phyloP scores from a whole-genome alignment of 108 stramenopile genomes.

The Skeletonema marinoi region DNA sequence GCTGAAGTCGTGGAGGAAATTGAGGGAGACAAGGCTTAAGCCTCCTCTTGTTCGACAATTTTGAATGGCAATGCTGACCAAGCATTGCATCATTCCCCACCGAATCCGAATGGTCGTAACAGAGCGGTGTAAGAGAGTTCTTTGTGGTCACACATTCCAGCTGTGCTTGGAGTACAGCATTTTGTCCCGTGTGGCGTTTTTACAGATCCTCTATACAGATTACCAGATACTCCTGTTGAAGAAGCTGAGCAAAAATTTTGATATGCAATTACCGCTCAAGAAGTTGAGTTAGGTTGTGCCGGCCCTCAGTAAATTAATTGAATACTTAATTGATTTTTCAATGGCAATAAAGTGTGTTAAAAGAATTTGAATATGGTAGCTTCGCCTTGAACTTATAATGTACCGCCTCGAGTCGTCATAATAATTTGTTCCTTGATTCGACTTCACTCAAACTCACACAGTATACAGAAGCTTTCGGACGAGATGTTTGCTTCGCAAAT shows the following conservation, averaged over 20 bases:
- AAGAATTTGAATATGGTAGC: no score
- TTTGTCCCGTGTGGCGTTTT: not conserved
- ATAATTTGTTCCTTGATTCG: no score
- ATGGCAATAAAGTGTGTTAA: not conserved
- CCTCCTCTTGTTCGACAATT: not conserved
- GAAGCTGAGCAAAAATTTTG: not conserved
- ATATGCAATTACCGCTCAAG: not conserved
- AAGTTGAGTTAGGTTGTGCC: not conserved
- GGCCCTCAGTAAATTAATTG: not conserved
- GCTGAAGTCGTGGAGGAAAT: not conserved
- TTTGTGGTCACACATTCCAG: not conserved
- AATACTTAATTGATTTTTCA: not conserved
- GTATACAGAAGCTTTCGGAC: no score
- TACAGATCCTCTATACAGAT: not conserved
- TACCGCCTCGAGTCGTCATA: no score
- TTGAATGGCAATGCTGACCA: not conserved
- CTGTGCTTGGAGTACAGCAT: not conserved
- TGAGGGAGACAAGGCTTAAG: not conserved
- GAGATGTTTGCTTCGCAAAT: no score
- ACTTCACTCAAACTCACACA: no score
- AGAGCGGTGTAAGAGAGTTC: not conserved
- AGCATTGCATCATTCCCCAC: not conserved
- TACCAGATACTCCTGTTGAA: not conserved
- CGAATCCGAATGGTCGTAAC: not conserved
- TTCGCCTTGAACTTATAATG: no score